Evolutionary conservation across 2,329 filamentous ascomycete genomes (phyloP).

Genomic region (Talaromyces sp.): DNA sequence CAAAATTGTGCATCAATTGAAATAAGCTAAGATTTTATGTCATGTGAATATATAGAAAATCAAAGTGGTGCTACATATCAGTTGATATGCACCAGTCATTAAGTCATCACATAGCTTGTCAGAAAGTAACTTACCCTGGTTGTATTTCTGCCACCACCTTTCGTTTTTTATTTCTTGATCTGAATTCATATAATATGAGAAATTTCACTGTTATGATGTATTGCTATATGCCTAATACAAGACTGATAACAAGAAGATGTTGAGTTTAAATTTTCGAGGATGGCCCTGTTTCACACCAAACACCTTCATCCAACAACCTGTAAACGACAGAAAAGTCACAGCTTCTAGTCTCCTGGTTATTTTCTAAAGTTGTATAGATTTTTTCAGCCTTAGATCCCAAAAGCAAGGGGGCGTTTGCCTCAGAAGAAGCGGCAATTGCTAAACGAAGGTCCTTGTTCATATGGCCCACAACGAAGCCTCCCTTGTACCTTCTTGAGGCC

Average conservation of each 20-base stretch:
- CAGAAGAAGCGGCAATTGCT: neutral
- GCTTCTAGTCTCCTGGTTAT: neutral
- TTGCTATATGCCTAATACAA: neutral
- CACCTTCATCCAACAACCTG: neutral
- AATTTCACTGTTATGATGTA: too few relatives aligned
- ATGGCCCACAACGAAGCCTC: neutral
- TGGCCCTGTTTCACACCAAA: neutral
- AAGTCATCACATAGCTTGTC: too few relatives aligned
- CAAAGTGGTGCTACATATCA: too few relatives aligned
- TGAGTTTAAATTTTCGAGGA: neutral
- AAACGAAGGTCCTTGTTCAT: slow-evolving; percentile 2
- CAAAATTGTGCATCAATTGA: too few relatives aligned
- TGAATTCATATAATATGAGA: too few relatives aligned
- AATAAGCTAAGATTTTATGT: too few relatives aligned
- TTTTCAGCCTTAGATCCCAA: neutral
- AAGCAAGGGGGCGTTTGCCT: slow-evolving; percentile 1
- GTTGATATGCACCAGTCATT: too few relatives aligned
- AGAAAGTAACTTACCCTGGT: too few relatives aligned
- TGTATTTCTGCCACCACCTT: too few relatives aligned
- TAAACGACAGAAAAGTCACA: slow-evolving; percentile 5
- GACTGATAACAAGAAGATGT: neutral
- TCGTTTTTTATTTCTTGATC: too few relatives aligned
- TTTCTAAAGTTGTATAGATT: slow-evolving; percentile 2
- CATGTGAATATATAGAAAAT: too few relatives aligned
- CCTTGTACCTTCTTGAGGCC: neutral